Conservation (phyloP, 176 grass and related monocot genomes). For the Rhynchospora tenuis region DNA sequence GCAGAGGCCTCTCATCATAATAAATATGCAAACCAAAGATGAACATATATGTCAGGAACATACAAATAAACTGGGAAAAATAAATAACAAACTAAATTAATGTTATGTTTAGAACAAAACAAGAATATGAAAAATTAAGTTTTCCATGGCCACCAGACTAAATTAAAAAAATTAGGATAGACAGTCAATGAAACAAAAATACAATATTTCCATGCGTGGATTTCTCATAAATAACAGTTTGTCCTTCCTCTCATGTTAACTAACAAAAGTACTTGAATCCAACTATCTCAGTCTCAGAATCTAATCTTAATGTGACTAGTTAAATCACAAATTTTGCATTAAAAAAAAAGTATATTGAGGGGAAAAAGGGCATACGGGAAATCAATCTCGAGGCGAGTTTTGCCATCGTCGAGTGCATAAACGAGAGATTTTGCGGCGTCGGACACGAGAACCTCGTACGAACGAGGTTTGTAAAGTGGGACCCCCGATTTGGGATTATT, state of each 20-base stretch:
- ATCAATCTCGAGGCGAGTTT: conserved; percentile 84
- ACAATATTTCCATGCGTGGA: neutral
- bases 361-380: conserved; percentile 55
- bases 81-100: neutral
- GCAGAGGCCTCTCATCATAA: conserved; percentile 54
- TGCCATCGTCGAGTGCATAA: conserved; percentile 60
- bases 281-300: neutral
- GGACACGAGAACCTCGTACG: conserved; percentile 85
- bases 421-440: conserved; percentile 80
- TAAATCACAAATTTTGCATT: neutral
- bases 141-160: neutral
- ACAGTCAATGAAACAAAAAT: neutral
- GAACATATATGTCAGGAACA: conserved; percentile 5
- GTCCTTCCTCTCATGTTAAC: neutral
- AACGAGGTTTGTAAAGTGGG: conserved; percentile 70
- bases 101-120: neutral
- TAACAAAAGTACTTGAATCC: too few relatives aligned
- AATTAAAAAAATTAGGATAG: neutral
- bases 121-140: neutral
- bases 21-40: conserved; percentile 10
- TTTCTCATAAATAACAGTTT: neutral
- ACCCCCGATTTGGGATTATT: conserved; percentile 44
- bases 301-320: neutral
- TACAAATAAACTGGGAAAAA: neutral
- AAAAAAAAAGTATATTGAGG: neutral